Evolutionary conservation across 164 flowering plant species (phyloP), one percentile per base, ranked within the genome.

Genomic region (Akebia trifoliata): DNA sequence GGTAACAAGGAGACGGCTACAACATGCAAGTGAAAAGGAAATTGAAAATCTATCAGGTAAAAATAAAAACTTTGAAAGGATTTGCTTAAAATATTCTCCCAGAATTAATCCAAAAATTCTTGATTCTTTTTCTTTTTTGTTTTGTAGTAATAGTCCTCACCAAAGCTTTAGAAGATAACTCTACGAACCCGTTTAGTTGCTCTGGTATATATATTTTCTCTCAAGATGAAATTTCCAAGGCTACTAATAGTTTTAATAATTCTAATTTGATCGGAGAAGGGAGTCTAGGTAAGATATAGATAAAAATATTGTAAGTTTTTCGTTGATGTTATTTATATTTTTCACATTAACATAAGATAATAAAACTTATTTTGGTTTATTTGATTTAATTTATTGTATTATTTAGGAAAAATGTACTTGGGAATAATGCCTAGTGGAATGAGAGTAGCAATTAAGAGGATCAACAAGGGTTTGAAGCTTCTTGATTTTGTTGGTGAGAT

Each of bases 351-450:
- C n/a, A n/a, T n/a, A n/a, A n/a, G n/a, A n/a, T n/a, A n/a, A n/a
- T n/a, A n/a, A n/a, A n/a, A n/a, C n/a, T n/a, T n/a, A n/a, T n/a
- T n/a, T n/a, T n/a, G n/a, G n/a, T n/a, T 34, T 34, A 5, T n/a
- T 17, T 22, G 18, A 32, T 14, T 15, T 8, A 53, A 34, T 49
- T 35, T 2, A 17, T 44, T 39, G 11, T 37, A 18, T 30, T 21
- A 31, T 45, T 21, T 30, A 69, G 72, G 72, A 28, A 53, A 59
- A 54, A 44, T 63, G 18, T 69, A 63, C 56, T 6, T 53, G 17
- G 72, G 64, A 43, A 45, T 54, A 42, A 54, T 63, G 57, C 72
- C 72, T 6, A 69, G 68, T 62, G 72, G 72, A 54, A 54, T 35
- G 64, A 63, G 29, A 42, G 68, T 60, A 17, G 72, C 72, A 24